Evolutionary conservation across 495 filamentous ascomycete species (phyloP), one percentile per base, ranked within the genome.

Genomic region (Saxispiralis lemnorum): DNA sequence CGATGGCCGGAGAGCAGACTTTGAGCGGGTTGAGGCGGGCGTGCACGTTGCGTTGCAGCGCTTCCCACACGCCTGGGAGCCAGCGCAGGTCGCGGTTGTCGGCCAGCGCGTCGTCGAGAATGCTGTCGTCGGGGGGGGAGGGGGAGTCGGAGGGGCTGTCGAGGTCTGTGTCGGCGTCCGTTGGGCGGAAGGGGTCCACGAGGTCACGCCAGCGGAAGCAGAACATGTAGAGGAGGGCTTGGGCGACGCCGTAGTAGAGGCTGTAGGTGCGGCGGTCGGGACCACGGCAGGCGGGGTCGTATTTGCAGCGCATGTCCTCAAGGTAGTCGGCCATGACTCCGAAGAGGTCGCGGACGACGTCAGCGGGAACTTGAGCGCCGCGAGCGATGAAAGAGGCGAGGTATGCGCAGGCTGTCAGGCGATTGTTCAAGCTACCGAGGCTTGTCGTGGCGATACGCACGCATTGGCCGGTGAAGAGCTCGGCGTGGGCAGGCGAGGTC

Each of bases 121-220:
- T 68, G 16, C 67, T 61, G 34, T 71, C 54, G 11, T 75, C 68
- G 16, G 64, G 53, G 18, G 53, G 70, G 35, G 69, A 63, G 31
- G 76, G 69, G 45, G 63, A 66, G 45, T 72, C 67, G 13, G 52
- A 32, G 37, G 63, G 71, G 14, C 66, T 69, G 24, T 28, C 24
- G 24, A 28, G 24, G 24, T 28, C 24, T 9, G 24, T 28, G 24
- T 28, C 24, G 20, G 53, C 71, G 35, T 69, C 64, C 21, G 76
- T 68, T 44, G 63, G 66, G 45, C 72, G 66, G 13, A 46, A 20
- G 37, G 63, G 71, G 14, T 66, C 69, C 32, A 83, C 78, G 37
- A 99, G 65, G 45, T 95, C 88, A 31, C 81, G 76, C 88, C 88
- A 96, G 32, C 92, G 78, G 68, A 95, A 99, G 66, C 89, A 99